These are phyloP conservation scores for Cyclotella kingstonii DNA, from an alignment of 108 stramenopile genomes.

Conservation along the genomic window DNA sequence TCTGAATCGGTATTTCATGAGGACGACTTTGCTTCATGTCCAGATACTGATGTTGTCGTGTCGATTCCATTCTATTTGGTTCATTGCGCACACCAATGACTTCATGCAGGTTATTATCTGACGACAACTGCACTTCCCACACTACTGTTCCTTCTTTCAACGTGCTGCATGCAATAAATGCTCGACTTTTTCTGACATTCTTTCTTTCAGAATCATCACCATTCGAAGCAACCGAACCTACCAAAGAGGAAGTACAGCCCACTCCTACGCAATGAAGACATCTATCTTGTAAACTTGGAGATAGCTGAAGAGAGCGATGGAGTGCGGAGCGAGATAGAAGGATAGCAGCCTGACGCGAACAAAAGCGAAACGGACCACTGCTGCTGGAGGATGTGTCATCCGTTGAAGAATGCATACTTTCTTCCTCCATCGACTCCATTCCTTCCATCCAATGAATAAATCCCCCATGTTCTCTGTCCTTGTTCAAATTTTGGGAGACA, in stretches of 20 bases:
- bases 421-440: not conserved
- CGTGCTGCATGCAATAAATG: slow-evolving; percentile 50
- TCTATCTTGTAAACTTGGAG: slow-evolving; percentile 30
- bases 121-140: slow-evolving; percentile 36
- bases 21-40: too few relatives aligned
- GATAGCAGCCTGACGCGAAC: slow-evolving; percentile 49
- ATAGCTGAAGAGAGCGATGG: slow-evolving; percentile 43
- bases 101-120: slow-evolving; percentile 11
- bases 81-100: too few relatives aligned
- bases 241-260: slow-evolving; percentile 63
- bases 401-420: not conserved
- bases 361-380: slow-evolving; percentile 39
- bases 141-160: slow-evolving; percentile 44
- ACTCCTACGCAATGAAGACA: slow-evolving; percentile 49
- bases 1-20: not conserved
- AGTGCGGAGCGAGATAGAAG: slow-evolving; percentile 63
- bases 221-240: slow-evolving; percentile 17
- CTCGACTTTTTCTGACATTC: slow-evolving; percentile 33
- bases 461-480: not conserved
- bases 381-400: slow-evolving; percentile 8
- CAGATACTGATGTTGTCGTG: too few relatives aligned
- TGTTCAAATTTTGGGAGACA: slow-evolving; percentile 23
- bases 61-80: too few relatives aligned
- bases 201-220: slow-evolving; percentile 9
- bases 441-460: not conserved